These are phyloP conservation scores for Withania somnifera DNA, from an alignment of 305 asterid genomes.

Conservation along the genomic window DNA sequence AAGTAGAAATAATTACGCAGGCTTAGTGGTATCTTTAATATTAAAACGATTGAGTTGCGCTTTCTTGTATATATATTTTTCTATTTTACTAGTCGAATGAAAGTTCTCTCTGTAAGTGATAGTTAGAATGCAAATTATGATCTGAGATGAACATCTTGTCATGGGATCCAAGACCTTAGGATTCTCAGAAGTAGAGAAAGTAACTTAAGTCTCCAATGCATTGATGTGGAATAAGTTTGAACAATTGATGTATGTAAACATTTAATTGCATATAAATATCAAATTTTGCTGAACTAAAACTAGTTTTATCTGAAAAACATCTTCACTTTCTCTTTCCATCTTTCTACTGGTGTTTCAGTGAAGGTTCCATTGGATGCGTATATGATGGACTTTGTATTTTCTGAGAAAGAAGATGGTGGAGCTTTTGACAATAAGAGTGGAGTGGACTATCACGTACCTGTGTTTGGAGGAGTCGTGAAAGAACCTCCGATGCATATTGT, in stretches of 20 bases:
- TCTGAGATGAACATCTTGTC: background rate
- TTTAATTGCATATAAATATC: background rate
- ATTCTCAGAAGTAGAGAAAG: background rate
- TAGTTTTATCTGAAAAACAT: background rate
- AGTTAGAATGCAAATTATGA: background rate
- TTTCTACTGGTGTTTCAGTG: conserved; percentile 36
- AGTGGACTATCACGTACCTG: conserved; percentile 95
- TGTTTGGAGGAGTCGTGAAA: conserved; percentile 62
- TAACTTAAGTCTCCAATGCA: background rate
- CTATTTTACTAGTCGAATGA: background rate
- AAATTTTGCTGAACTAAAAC: background rate
- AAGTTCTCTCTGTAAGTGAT: background rate
- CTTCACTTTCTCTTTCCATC: conserved; percentile 2
- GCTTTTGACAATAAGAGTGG: conserved; percentile 80
- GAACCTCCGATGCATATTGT: conserved; percentile 96
- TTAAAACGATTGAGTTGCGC: background rate
- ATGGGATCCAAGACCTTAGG: background rate
- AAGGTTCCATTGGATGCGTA: conserved; percentile 94
- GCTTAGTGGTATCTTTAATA: background rate
- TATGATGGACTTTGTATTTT: conserved; percentile 94
- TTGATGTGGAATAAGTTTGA: background rate
- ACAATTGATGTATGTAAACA: background rate
- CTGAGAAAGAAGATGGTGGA: conserved; percentile 87
- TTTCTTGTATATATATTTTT: background rate
- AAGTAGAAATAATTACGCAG: background rate